phyloP scores from a whole-genome alignment of 352 stramenopile species.

The Globisporangium parvum region DNA sequence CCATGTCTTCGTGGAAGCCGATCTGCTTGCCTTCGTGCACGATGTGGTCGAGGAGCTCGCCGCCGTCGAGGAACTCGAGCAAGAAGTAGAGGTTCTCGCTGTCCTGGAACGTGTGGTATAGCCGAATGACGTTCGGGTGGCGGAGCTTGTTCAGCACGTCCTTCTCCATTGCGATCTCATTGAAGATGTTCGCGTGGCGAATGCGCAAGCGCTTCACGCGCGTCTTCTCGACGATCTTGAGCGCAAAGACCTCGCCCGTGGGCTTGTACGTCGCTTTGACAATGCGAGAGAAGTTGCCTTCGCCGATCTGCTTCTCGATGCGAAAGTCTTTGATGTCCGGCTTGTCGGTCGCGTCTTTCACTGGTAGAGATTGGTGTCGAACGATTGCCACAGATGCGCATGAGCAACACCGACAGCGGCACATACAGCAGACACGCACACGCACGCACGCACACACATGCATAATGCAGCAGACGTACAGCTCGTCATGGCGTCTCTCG shows the following conservation, averaged over 20 bases:
- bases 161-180: slow-evolving; percentile 98
- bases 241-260: slow-evolving; percentile 90
- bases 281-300: slow-evolving; percentile 96
- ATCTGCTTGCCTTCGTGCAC: slow-evolving; percentile 74
- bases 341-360: slow-evolving; percentile 72
- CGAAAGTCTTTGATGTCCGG: slow-evolving; percentile 70
- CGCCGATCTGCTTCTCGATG: slow-evolving; percentile 48
- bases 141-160: slow-evolving; percentile 85
- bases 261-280: slow-evolving; percentile 83
- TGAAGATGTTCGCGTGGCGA: slow-evolving; percentile 97
- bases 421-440: too few species aligned
- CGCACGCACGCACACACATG: neutral
- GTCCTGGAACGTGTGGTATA: slow-evolving; percentile 97
- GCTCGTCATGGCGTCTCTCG: neutral
- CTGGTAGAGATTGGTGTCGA: too few species aligned
- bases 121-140: slow-evolving; percentile 91
- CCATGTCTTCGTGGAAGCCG: slow-evolving; percentile 68
- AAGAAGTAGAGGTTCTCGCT: slow-evolving; percentile 94
- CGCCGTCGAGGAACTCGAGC: slow-evolving; percentile 89
- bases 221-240: slow-evolving; percentile 95
- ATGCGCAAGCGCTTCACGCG: slow-evolving; percentile 80
- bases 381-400: too few species aligned
- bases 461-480: neutral
- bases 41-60: slow-evolving; percentile 91
- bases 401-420: neutral